phyloP scores from a whole-genome alignment of 164 flowering plant genomes.

The Saururus chinensis region DNA sequence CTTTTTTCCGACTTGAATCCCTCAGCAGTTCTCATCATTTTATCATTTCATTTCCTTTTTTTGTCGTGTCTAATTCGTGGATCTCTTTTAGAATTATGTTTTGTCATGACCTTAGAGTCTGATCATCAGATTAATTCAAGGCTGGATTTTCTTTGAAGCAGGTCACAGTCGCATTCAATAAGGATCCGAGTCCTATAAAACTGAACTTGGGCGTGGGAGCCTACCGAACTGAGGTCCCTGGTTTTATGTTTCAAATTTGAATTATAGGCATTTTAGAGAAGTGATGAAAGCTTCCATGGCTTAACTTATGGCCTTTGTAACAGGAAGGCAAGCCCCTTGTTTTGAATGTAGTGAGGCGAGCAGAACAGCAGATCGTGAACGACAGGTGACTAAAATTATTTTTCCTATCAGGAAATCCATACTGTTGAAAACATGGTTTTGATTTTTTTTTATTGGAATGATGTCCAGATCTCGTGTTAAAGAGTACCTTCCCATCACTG shows the following conservation, averaged over 20 bases:
- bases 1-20: too few species aligned
- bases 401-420: constrained; percentile 30
- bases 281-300: background rate
- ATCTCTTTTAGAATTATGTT: too few species aligned
- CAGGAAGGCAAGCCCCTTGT: constrained; percentile 99
- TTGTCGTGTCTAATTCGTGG: background rate
- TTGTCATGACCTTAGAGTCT: background rate
- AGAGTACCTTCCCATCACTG: constrained; percentile 6
- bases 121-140: background rate
- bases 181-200: constrained; percentile 83
- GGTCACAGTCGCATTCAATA: constrained; percentile 98
- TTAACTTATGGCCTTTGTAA: background rate
- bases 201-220: constrained; percentile 99
- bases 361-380: constrained; percentile 20
- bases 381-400: constrained; percentile 49
- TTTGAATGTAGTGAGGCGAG: constrained; percentile 77
- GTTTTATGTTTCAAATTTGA: background rate
- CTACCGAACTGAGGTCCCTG: constrained; percentile 81
- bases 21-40: too few species aligned
- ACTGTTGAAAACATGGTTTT: background rate
- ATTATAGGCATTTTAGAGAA: background rate
- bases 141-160: constrained; percentile 9
- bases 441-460: background rate
- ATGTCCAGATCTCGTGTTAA: constrained; percentile 2
- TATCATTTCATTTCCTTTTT: too few species aligned